Evolutionary conservation across 2,329 filamentous ascomycete genomes (phyloP).

Genomic region (Pseudocercospora vitis): DNA sequence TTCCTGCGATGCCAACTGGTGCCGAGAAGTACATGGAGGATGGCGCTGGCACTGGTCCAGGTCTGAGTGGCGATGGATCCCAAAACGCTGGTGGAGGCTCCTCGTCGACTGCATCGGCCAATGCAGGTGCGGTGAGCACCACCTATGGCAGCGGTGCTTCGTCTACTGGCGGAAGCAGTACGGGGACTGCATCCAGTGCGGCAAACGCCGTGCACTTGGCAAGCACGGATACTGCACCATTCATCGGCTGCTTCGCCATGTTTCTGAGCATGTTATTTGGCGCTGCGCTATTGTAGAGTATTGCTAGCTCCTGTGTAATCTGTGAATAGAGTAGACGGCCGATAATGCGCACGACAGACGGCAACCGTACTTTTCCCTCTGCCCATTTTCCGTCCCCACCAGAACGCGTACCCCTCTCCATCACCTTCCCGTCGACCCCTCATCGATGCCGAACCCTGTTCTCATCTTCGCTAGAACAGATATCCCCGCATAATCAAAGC

Average conservation of each 20-base stretch:
- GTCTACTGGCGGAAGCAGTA: slow-evolving; percentile 27
- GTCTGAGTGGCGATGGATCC: slow-evolving; percentile 49
- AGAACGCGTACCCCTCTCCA: no score
- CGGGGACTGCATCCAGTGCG: slow-evolving; percentile 37
- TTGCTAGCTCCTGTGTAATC: no score
- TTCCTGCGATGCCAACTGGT: slow-evolving; percentile 58
- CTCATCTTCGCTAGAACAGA: no score
- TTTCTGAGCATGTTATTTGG: slow-evolving; percentile 55
- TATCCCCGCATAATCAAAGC: slow-evolving; percentile 16
- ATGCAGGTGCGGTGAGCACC: slow-evolving; percentile 48
- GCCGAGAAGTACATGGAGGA: slow-evolving; percentile 57
- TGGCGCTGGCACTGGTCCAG: slow-evolving; percentile 57
- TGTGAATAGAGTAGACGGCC: not conserved
- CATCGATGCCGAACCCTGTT: no score
- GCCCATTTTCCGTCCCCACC: no score
- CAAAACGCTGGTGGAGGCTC: slow-evolving; percentile 55
- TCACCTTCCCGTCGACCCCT: no score
- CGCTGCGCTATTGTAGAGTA: slow-evolving; percentile 41
- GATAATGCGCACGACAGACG: not conserved
- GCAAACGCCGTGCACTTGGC: slow-evolving; percentile 46
- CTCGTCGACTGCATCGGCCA: slow-evolving; percentile 49
- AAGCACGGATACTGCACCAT: slow-evolving; percentile 49
- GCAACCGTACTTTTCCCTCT: no score
- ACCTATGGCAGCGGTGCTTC: slow-evolving; percentile 23
- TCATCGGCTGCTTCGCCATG: slow-evolving; percentile 52